Evolutionary conservation across 495 filamentous ascomycete species (phyloP), one percentile per base, ranked within the genome.

Genomic region (Antarctomyces pellizariae): DNA sequence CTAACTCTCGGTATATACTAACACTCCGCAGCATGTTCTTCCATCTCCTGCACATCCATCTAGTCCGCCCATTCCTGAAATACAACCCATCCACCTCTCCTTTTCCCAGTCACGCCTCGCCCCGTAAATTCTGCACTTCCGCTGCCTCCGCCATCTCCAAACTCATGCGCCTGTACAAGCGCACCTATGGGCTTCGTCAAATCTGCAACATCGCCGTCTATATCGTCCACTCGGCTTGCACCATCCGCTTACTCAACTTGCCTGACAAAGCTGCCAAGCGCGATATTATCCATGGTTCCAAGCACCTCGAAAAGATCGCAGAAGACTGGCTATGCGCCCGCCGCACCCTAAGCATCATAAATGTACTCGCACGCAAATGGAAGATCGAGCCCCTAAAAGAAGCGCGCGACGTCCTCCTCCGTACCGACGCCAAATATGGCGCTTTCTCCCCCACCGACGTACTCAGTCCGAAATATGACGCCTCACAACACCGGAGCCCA

Each of bases 181-280:
- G 83, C 30, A 68, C 71, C 7, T 84, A 92, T 34, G 78, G 83
- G 11, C 56, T 95, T 6, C 66, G 75, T 8, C 84, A 92, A 45
- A 92, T 97, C 26, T 83, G 75, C 48, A 95, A 95, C 39, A 74
- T 95, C 31, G 80, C 71, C 7, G 82, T 92, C 6, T 97, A 97
- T 49, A 93, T 97, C 39, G 62, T 71, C 0, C 89, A 95, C 48
- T 75, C 75, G 1, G 83, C 84, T 8, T 86, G 78, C 45, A 92
- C 84, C 1, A 79, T 95, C 26, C 89, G 95, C 38, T 59, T 97
- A 14, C 69, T 97, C 26, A 91, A 92, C 37, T 57, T 93, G 1
- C 79, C 79, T 0, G 80, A 92, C 24, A 89, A 83, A 39, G 78
- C 76, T 19, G 77, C 84, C 5, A 71, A 63, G 35, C 56, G 84